phyloP scores from a whole-genome alignment of 495 filamentous ascomycete species.

The Penicillium fimorum region DNA sequence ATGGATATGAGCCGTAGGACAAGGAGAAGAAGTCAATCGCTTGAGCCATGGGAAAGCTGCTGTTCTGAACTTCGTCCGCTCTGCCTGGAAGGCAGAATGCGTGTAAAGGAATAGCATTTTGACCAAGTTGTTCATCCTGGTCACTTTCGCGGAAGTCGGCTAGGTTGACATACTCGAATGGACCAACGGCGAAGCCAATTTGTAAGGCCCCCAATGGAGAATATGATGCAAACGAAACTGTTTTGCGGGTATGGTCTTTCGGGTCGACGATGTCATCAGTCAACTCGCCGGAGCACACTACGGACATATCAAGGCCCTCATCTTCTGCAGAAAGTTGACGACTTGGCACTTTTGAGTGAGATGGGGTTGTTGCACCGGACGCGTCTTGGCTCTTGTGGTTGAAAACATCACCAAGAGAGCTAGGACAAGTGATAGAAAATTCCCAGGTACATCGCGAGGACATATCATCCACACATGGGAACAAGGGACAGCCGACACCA shows the following conservation, averaged over 20 bases:
- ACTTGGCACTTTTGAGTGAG: slow-evolving; percentile 23
- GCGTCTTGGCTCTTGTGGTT: slow-evolving; percentile 37
- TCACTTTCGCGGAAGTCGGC: slow-evolving; percentile 85
- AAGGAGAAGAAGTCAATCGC: slow-evolving; percentile 85
- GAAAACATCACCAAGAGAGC: slow-evolving; percentile 82
- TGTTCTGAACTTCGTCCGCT: slow-evolving; percentile 74
- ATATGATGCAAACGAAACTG: slow-evolving; percentile 71
- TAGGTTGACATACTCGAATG: slow-evolving; percentile 90
- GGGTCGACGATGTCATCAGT: slow-evolving; percentile 77
- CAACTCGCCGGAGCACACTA: slow-evolving; percentile 86
- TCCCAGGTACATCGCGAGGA: slow-evolving; percentile 81
- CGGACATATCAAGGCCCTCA: slow-evolving; percentile 78
- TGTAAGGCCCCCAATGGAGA: slow-evolving; percentile 77
- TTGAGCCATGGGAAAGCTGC: slow-evolving; percentile 71
- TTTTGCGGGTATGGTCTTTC: slow-evolving; percentile 73
- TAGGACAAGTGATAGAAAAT: slow-evolving; percentile 77
- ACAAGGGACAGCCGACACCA: slow-evolving; percentile 79
- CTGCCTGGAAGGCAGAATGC: slow-evolving; percentile 88
- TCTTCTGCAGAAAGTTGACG: slow-evolving; percentile 65
- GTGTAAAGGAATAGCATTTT: slow-evolving; percentile 77
- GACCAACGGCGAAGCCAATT: slow-evolving; percentile 87
- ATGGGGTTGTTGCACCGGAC: slow-evolving; percentile 12
- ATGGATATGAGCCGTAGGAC: slow-evolving; percentile 82
- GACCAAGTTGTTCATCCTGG: slow-evolving; percentile 83
- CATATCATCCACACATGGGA: slow-evolving; percentile 87